Evolutionary conservation across 495 filamentous ascomycete species (phyloP).

Genomic region (Hyaloscypha finlandica): DNA sequence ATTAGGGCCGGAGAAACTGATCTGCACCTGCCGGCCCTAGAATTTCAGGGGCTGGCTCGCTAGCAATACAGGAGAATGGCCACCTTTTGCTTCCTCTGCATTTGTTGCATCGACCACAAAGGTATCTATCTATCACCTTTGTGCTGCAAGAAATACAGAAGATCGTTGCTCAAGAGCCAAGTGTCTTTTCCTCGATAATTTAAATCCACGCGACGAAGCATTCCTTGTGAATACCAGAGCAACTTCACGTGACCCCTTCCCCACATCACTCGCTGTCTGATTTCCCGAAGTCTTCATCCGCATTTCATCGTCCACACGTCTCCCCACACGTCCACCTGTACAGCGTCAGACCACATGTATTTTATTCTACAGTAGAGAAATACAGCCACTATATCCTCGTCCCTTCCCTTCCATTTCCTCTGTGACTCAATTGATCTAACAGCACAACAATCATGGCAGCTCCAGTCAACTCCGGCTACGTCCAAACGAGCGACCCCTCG

Average conservation of each 20-base stretch:
- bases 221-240: neutral
- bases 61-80: too few species aligned
- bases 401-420: neutral
- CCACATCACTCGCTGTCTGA: slow-evolving; percentile 4
- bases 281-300: slow-evolving; percentile 15
- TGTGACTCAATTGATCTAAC: slow-evolving; percentile 9
- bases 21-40: too few species aligned
- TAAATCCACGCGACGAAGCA: neutral
- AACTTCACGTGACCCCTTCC: slow-evolving; percentile 10
- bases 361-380: slow-evolving; percentile 4
- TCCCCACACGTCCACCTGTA: slow-evolving; percentile 17
- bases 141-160: too few species aligned
- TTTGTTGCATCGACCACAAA: too few species aligned
- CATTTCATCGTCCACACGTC: slow-evolving; percentile 10
- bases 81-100: too few species aligned
- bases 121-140: too few species aligned
- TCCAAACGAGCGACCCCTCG: slow-evolving; percentile 28
- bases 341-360: slow-evolving; percentile 9
- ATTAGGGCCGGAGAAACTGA: too few species aligned
- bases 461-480: slow-evolving; percentile 27
- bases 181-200: too few species aligned
- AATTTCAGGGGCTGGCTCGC: too few species aligned
- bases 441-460: slow-evolving; percentile 25
- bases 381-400: neutral
- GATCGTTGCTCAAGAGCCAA: too few species aligned